phyloP scores from a whole-genome alignment of 495 filamentous ascomycete species.

The Daldinia loculata region DNA sequence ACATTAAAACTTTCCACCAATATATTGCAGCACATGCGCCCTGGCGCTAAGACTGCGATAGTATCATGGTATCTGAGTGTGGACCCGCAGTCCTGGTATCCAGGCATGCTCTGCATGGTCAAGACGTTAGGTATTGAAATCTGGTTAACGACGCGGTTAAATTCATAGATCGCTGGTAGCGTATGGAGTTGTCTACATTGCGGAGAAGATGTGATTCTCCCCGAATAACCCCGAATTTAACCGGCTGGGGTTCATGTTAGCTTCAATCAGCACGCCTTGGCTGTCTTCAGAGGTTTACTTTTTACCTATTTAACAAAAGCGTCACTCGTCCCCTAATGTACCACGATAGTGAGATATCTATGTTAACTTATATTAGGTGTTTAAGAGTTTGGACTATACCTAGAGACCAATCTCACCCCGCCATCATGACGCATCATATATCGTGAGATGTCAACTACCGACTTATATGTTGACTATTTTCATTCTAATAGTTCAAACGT shows the following conservation, averaged over 20 bases:
- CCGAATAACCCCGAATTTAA: conserved; percentile 4
- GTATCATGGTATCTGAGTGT: neutral
- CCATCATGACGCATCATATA: neutral
- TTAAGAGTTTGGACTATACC: too few species aligned
- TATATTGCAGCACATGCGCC: neutral
- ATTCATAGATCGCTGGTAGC: neutral
- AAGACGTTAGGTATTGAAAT: neutral
- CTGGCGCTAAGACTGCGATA: neutral
- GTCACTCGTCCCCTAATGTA: neutral
- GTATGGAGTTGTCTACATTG: neutral
- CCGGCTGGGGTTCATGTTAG: conserved; percentile 1
- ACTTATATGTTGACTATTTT: neutral
- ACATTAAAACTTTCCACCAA: conserved; percentile 7
- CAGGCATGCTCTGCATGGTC: neutral
- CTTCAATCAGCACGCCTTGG: neutral
- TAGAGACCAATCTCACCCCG: too few species aligned
- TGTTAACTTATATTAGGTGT: too few species aligned
- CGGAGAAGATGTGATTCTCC: neutral
- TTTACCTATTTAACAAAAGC: too few species aligned
- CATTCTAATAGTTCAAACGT: neutral
- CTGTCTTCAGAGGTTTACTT: neutral
- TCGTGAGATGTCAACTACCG: neutral
- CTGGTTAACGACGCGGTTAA: conserved; percentile 4
- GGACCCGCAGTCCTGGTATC: neutral
- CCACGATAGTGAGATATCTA: neutral